phyloP scores from a whole-genome alignment of 306 rosid species.

The Crotalaria pallida region DNA sequence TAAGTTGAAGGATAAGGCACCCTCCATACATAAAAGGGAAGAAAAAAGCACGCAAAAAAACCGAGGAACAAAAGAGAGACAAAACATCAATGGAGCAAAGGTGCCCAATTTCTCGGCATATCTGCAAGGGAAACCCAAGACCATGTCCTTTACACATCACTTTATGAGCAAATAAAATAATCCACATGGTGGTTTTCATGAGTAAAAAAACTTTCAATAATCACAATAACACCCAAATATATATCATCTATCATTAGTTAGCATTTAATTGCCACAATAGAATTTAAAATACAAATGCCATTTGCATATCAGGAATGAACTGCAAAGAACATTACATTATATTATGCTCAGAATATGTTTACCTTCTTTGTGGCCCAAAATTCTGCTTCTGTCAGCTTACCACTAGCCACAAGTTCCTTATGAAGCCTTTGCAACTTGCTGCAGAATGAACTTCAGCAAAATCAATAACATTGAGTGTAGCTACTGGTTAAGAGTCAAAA shows the following conservation, averaged over 20 bases:
- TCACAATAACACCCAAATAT: not conserved
- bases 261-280: not conserved
- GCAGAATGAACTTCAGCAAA: slow-evolving; percentile 34
- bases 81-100: slow-evolving; percentile 1
- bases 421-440: slow-evolving; percentile 90
- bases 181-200: not conserved
- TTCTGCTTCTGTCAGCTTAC: slow-evolving; percentile 90
- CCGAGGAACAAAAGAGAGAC: not conserved
- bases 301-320: slow-evolving; percentile 19
- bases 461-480: slow-evolving; percentile 12
- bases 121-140: not conserved
- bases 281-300: slow-evolving; percentile 17
- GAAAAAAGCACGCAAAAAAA: not conserved
- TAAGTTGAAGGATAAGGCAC: not conserved
- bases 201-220: not conserved
- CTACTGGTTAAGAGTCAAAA: no score
- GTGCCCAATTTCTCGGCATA: not conserved
- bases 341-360: not conserved
- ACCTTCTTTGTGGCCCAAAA: slow-evolving; percentile 98
- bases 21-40: not conserved
- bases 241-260: not conserved
- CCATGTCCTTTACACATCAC: not conserved
- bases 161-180: slow-evolving; percentile 15
- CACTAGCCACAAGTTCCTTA: slow-evolving; percentile 74
- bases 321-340: not conserved